A percentile compares a stretch with the other conserved stretches of the same genome.
These are phyloP conservation scores for Metschnikowia peoriensis DNA, from an alignment of 805 yeast genomes.

Conservation along the genomic window DNA sequence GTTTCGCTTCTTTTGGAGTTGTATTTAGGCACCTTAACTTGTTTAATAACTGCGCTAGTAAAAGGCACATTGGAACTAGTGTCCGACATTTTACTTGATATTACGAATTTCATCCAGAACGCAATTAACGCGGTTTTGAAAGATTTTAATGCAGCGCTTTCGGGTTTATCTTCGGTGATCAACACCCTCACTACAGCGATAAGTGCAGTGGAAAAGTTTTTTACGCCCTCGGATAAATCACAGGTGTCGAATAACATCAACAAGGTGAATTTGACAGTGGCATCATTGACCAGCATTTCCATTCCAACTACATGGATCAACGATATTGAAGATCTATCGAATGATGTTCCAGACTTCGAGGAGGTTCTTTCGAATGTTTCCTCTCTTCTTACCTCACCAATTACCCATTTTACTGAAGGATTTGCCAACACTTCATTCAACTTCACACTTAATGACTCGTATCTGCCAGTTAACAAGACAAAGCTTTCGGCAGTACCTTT, in stretches of 20 bases:
- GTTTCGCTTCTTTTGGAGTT: conserved; percentile 42
- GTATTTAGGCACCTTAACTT: conserved; percentile 82
- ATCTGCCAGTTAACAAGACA: background rate
- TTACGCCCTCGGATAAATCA: conserved; percentile 34
- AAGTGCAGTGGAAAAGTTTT: conserved; percentile 50
- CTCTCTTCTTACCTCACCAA: conserved; percentile 37
- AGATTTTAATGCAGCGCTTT: conserved; percentile 65
- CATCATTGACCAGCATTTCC: conserved; percentile 38
- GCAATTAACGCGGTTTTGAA: conserved; percentile 60
- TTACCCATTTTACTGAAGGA: conserved; percentile 2
- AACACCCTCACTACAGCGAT: conserved; percentile 53
- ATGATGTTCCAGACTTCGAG: conserved; percentile 62
- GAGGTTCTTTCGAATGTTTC: conserved; percentile 61
- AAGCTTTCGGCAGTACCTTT: background rate
- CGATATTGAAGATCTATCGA: conserved; percentile 50
- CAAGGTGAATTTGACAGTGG: conserved; percentile 37
- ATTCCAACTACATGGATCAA: conserved; percentile 66
- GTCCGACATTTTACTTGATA: conserved; percentile 56
- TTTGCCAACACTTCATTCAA: conserved; percentile 5
- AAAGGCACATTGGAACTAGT: conserved; percentile 63
- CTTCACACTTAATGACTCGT: conserved; percentile 4
- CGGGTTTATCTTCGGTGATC: conserved; percentile 55
- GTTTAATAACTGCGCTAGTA: conserved; percentile 72
- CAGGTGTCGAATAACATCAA: conserved; percentile 47
- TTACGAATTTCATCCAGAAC: conserved; percentile 56